A percentile compares a stretch with the other conserved stretches of the same genome.
Evolutionary conservation across 768 basidiomycete species (phyloP).

Genomic region (Steccherinum ochraceum): DNA sequence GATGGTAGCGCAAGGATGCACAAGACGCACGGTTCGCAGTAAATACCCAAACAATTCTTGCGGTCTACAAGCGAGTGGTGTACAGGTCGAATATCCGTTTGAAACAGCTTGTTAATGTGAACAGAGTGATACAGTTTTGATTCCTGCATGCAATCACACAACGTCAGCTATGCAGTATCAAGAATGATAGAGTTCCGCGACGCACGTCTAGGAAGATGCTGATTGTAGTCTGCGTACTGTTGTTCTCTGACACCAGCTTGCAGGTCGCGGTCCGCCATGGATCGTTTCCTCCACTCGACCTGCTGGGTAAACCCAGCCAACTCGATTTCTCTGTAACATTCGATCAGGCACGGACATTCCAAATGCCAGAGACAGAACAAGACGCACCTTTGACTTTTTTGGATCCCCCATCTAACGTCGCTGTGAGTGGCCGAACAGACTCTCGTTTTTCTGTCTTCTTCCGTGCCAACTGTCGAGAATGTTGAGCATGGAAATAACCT

Average conservation of each 20-base stretch:
- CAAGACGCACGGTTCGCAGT: constrained; percentile 52
- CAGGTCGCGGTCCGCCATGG: constrained; percentile 74
- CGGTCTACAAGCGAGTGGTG: constrained; percentile 74
- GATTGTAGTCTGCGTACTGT: constrained; percentile 58
- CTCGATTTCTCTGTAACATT: constrained; percentile 59
- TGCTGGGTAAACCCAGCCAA: constrained; percentile 58
- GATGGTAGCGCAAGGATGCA: constrained; percentile 24
- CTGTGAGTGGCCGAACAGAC: constrained; percentile 22
- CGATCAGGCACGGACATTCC: background rate
- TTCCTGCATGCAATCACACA: constrained; percentile 38
- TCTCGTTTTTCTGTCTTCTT: constrained; percentile 55
- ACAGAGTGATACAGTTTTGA: constrained; percentile 68
- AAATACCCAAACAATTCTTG: constrained; percentile 70
- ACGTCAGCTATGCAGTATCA: too few relatives aligned
- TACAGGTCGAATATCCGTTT: constrained; percentile 74
- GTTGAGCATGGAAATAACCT: background rate
- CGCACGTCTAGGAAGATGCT: constrained; percentile 74
- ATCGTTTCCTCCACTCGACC: constrained; percentile 37
- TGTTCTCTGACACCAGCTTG: constrained; percentile 63
- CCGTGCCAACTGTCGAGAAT: constrained; percentile 24
- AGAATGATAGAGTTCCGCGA: background rate
- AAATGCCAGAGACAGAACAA: background rate
- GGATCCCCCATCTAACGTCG: constrained; percentile 35
- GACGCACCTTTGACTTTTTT: constrained; percentile 56
- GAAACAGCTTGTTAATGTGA: constrained; percentile 63